phyloP scores from a whole-genome alignment of 1,284 basidiomycete genomes.

The Stygiomarasmius scandens region DNA sequence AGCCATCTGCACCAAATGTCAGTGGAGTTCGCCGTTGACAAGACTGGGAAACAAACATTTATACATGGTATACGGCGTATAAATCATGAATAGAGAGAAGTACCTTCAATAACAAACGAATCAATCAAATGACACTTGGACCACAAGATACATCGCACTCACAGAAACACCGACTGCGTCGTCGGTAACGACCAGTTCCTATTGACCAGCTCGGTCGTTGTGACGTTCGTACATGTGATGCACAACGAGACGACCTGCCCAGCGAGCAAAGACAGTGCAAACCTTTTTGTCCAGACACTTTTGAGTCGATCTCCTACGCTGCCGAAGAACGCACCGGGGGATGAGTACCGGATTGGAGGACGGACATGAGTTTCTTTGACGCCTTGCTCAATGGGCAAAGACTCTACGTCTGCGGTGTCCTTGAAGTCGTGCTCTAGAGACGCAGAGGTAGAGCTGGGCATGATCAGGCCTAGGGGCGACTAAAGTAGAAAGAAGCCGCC shows the following conservation, averaged over 20 bases:
- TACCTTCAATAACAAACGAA: constrained; percentile 52
- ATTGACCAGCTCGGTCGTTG: constrained; percentile 73
- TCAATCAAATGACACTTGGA: not conserved
- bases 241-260: constrained; percentile 85
- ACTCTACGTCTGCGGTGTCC: not conserved
- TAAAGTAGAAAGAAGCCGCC: not conserved
- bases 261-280: constrained; percentile 65
- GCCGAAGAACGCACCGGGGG: constrained; percentile 47
- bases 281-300: constrained; percentile 76
- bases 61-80: constrained; percentile 88
- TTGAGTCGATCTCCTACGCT: constrained; percentile 62
- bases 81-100: constrained; percentile 71
- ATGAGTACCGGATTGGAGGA: constrained; percentile 66
- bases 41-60: constrained; percentile 49
- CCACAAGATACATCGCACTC: constrained; percentile 31
- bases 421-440: not conserved
- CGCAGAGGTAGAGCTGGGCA: not conserved
- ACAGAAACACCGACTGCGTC: constrained; percentile 83
- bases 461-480: not conserved
- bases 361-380: constrained; percentile 27
- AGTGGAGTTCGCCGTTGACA: constrained; percentile 7
- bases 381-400: not conserved
- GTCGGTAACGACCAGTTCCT: constrained; percentile 77
- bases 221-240: constrained; percentile 84
- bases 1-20: constrained; percentile 57